Percentiles rank a stretch among this genome's conserved stretches.
Evolutionary conservation across 495 filamentous ascomycete species (phyloP).

Genomic region (Tuber borchii): DNA sequence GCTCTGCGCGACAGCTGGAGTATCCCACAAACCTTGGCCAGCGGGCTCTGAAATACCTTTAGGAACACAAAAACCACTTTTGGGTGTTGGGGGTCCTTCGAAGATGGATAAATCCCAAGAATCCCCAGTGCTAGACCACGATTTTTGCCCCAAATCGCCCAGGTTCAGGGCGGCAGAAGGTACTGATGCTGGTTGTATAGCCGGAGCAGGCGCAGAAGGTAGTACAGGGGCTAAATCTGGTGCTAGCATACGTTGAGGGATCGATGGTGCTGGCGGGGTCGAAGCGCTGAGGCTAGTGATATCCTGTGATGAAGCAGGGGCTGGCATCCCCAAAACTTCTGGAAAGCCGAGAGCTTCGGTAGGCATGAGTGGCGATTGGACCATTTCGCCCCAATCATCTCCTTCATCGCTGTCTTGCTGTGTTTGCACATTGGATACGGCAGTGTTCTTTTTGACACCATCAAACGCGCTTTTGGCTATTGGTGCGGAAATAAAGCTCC

Average conservation of each 20-base stretch:
- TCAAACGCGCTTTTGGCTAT: not conserved
- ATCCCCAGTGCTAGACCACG: conserved; percentile 10
- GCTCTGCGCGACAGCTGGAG: conserved; percentile 15
- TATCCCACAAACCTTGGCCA: conserved; percentile 33
- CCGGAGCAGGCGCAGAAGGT: not conserved
- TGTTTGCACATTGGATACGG: conserved; percentile 5
- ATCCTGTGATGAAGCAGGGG: conserved; percentile 12
- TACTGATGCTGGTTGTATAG: not conserved
- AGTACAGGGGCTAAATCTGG: not conserved
- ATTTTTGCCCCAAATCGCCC: not conserved
- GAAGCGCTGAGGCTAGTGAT: conserved; percentile 17
- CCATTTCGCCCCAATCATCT: conserved; percentile 46
- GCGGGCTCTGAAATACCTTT: conserved; percentile 3
- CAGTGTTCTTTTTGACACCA: not conserved
- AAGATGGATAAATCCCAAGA: conserved; percentile 42
- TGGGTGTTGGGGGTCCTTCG: conserved; percentile 22
- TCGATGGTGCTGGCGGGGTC: conserved; percentile 10
- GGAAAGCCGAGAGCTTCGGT: conserved; percentile 13
- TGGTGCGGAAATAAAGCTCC: conserved; percentile 17
- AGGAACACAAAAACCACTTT: not conserved
- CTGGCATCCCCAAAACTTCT: not conserved
- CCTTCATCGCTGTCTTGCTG: conserved; percentile 37
- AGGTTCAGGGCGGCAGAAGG: not conserved
- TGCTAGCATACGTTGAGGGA: conserved; percentile 4
- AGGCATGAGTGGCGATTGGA: conserved; percentile 40